Evolutionary conservation across 805 yeast species (phyloP), one percentile per base, ranked within the genome.

Genomic region (Metschnikowia picachoensis): DNA sequence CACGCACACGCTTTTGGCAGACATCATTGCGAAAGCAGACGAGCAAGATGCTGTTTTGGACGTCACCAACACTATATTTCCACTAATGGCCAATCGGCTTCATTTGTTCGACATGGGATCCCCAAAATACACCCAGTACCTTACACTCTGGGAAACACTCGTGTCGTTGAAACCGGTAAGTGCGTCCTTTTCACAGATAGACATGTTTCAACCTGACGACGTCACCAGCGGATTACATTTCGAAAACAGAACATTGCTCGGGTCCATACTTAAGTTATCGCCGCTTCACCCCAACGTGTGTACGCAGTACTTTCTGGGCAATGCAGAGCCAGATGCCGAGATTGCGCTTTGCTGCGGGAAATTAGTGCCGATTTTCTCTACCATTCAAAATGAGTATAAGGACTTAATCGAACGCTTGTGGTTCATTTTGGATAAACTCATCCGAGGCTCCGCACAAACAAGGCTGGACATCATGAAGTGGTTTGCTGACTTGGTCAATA

Each of bases 231-330:
- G 85, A 1, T 64, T 75, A 14, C 73, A 76, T 38, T 77, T 77
- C 57, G 95, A 87, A 58, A 67, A 68, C 13, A 70, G 72, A 20
- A 79, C 96, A 0, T 64, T 87, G 14, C 66, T 92, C 44, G 98
- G 97, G 2, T 85, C 95, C 8, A 71, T 89, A 29, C 75, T 88
- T 44, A 72, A 83, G 47, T 65, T 89, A 17, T 87, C 96, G 0
- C 96, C 97, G 0, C 66, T 90, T 39, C 74, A 79, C 39, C 73
- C 76, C 3, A 64, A 73, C n/a, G 69, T 72, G 17, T 77, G 80
- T 0, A 62, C 74, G 0, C 56, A 68, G 14, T 78, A 76, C 49
- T 81, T 82, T 52, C 46, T 60, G 4, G 61, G 57, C 13, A 54
- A 59, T 29, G 52, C 57, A 10, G 44, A 41, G 14, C 54, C 52